phyloP scores from a whole-genome alignment of 1,139 yeast species.

The Kurtzmaniella quercitrusa region DNA sequence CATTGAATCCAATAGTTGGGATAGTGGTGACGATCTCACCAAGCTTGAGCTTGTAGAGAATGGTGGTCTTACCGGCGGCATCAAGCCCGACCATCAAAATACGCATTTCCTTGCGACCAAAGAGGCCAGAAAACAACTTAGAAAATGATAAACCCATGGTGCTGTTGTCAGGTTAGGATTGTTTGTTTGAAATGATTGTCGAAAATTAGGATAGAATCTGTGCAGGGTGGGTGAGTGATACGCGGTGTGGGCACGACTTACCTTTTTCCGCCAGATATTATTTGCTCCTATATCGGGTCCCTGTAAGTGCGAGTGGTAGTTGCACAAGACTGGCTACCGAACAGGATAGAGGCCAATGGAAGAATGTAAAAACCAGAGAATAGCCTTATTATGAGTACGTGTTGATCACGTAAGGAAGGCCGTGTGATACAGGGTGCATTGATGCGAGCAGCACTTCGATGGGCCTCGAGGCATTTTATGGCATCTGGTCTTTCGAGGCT shows the following conservation, averaged over 20 bases:
- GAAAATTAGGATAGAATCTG: slow-evolving; percentile 3
- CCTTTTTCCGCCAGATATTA: background rate
- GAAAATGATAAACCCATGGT: slow-evolving; percentile 35
- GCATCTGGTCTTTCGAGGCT: too few species aligned
- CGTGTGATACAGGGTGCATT: too few species aligned
- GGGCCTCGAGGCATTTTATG: too few species aligned
- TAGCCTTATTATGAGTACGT: too few species aligned
- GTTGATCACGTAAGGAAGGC: too few species aligned
- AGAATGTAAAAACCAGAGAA: too few species aligned
- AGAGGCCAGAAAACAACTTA: slow-evolving; percentile 31
- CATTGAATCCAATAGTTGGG: slow-evolving; percentile 41
- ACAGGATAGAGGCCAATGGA: background rate
- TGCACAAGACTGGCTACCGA: background rate
- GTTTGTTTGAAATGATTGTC: slow-evolving; percentile 3
- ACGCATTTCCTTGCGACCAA: slow-evolving; percentile 42
- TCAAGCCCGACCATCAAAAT: slow-evolving; percentile 42
- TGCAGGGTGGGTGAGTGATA: slow-evolving; percentile 1
- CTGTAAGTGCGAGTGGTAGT: background rate
- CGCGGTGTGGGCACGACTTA: slow-evolving; percentile 2
- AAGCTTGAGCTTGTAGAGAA: slow-evolving; percentile 37
- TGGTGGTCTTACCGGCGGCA: slow-evolving; percentile 43
- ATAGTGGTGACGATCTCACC: slow-evolving; percentile 41
- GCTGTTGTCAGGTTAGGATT: background rate
- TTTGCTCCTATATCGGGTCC: background rate
- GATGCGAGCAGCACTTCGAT: too few species aligned